A percentile compares a stretch with the other conserved stretches of the same genome.
These are phyloP conservation scores for Rosa persica DNA, from an alignment of 306 rosid species.

Conservation along the genomic window DNA sequence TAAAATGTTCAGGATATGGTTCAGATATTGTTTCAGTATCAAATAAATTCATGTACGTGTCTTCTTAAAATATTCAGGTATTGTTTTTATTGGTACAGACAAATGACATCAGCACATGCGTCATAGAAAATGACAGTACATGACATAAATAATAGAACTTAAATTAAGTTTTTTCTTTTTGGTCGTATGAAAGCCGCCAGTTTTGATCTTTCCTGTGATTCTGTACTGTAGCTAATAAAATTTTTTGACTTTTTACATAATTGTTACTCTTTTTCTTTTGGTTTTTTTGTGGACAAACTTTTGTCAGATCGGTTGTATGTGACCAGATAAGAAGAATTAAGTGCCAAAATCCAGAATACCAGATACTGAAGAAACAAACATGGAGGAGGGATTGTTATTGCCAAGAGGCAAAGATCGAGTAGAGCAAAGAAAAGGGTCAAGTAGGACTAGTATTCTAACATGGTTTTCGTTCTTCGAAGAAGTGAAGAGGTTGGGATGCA, in stretches of 20 bases:
- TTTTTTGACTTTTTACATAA: not conserved
- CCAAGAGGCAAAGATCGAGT: not conserved
- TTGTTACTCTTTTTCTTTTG: not conserved
- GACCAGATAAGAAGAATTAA: not conserved
- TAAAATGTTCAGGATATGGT: not conserved
- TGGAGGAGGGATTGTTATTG: not conserved
- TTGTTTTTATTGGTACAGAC: not conserved
- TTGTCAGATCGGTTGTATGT: not conserved
- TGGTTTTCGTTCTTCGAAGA: slow-evolving; percentile 23
- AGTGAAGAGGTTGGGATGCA: slow-evolving; percentile 35
- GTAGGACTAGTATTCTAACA: not conserved
- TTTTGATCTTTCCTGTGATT: not conserved
- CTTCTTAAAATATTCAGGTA: not conserved
- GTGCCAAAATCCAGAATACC: not conserved
- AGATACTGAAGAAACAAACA: not conserved
- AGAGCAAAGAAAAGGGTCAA: not conserved
- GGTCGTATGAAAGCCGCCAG: not conserved
- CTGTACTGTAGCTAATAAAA: not conserved
- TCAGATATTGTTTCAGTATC: not conserved
- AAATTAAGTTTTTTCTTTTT: not conserved
- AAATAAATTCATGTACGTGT: not conserved
- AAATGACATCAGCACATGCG: not conserved
- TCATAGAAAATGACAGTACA: not conserved
- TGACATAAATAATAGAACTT: not conserved
- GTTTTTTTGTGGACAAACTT: too few species aligned